Conservation (phyloP, 179 eudicot species). For the Beta macrorhiza region DNA sequence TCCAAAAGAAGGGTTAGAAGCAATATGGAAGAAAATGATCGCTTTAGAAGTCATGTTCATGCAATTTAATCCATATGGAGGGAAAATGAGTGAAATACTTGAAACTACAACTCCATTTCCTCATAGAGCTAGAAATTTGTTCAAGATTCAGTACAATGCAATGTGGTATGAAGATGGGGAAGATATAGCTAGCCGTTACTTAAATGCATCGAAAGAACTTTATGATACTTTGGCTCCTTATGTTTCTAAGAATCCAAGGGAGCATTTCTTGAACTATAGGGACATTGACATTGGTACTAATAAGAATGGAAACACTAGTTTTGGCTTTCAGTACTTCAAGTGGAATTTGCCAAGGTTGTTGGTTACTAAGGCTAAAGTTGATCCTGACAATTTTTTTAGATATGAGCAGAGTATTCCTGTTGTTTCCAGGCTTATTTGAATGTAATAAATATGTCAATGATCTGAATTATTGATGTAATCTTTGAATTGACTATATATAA, state of each 20-base stretch:
- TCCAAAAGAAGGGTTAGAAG: constrained; percentile 24
- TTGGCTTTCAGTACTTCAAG: constrained; percentile 28
- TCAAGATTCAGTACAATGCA: constrained; percentile 35
- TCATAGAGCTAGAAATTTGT: constrained; percentile 35
- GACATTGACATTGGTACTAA: constrained; percentile 37
- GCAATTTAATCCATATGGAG: constrained; percentile 40
- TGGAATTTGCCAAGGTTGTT: constrained; percentile 32
- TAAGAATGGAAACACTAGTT: constrained; percentile 9
- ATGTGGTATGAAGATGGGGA: constrained; percentile 23
- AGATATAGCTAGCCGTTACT: not conserved
- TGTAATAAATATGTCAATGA: too few relatives aligned
- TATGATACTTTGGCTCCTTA: constrained; percentile 33
- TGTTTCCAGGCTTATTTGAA: not conserved
- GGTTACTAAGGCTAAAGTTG: constrained; percentile 33
- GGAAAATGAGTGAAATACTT: constrained; percentile 27
- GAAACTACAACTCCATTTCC: constrained; percentile 31
- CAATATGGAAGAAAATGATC: constrained; percentile 37
- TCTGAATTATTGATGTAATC: too few relatives aligned
- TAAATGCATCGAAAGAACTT: constrained; percentile 15
- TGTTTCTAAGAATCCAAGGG: constrained; percentile 41
- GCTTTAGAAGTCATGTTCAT: constrained; percentile 22
- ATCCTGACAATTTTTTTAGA: constrained; percentile 43
- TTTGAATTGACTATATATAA: too few relatives aligned
- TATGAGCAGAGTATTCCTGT: constrained; percentile 41
- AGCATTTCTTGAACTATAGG: constrained; percentile 41